Base-by-base conservation (phyloP, 805 yeast genomes). In the Kazachstania taianensis region DNA sequence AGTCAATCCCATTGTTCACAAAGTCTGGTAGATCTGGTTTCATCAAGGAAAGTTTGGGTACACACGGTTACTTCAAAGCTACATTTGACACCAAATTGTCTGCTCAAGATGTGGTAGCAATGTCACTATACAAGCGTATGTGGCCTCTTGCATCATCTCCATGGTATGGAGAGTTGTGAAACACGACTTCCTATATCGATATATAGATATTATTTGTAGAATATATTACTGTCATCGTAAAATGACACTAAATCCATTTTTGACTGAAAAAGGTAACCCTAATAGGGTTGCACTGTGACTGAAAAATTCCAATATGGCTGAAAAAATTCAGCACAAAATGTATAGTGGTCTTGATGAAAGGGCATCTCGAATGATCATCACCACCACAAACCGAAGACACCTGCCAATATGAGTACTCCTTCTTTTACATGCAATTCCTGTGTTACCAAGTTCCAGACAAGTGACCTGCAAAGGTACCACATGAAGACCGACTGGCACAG, bases 401-500 rank as follows among this genome's bases (percentile, higher is more conserved):
- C n/a, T n/a, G n/a, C 15, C 12, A 28, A 22, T 14, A 34, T 53
- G 55, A 49, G 46, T 25, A 23, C 36, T 12, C 34, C 53, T 4
- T 48, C 51, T 26, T 76, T 69, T 57, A 85, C 96, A 9, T 92
- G 98, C 62, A 83, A 87, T 53, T 80, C 95, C 15, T 92, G 98
- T 60, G 76, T 75, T 17, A 74, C 85, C 44, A 77, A 78, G 31
- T 92, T 92, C 53, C 73, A 78, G 29, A 67, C 78, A 25, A 79
- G 94, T n/a, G 92, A 79, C 43, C 67, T 78, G 40, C 98, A 92
- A 62, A 70, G 97, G 43, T 71, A 70, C 44, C 98, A 92, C 57
- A 92, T 92, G 98, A 85, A 83, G 55, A 78, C 95, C 2, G 98
- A 92, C 38, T 92, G 98, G 98, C 98, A 92, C 55, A 72, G 98